phyloP scores from a whole-genome alignment of 768 basidiomycete species.

The Pleurotus eryngii region DNA sequence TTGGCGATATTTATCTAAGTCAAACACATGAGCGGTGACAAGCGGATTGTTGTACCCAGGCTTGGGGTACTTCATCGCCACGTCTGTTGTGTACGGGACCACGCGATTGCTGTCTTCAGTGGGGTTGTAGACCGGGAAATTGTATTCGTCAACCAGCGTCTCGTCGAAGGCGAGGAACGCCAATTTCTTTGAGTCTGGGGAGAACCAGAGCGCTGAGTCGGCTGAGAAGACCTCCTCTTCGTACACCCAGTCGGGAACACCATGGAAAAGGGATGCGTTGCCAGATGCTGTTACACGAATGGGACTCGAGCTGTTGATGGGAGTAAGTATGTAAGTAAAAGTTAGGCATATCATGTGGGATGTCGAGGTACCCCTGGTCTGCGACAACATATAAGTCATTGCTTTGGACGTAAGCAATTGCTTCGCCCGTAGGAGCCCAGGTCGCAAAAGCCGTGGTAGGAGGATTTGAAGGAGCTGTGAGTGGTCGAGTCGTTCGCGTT shows the following conservation, averaged over 20 bases:
- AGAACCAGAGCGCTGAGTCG: conserved; percentile 88
- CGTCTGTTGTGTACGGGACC: conserved; percentile 74
- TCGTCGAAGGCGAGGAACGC: conserved; percentile 91
- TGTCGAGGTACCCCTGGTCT: conserved; percentile 52
- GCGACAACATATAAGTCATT: conserved; percentile 90
- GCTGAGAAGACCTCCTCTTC: conserved; percentile 84
- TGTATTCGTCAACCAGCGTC: conserved; percentile 80
- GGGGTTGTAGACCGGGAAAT: conserved; percentile 91
- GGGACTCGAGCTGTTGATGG: conserved; percentile 36
- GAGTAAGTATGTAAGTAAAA: neutral
- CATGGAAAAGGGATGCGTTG: conserved; percentile 83
- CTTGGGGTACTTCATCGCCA: conserved; percentile 81
- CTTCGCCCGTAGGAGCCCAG: conserved; percentile 84
- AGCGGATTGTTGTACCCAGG: conserved; percentile 88
- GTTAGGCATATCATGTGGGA: neutral
- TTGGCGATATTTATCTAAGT: conserved; percentile 54
- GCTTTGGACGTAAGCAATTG: conserved; percentile 79
- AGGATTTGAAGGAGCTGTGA: conserved; percentile 65
- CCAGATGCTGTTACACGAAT: conserved; percentile 83
- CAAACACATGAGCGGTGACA: conserved; percentile 81
- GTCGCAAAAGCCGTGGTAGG: conserved; percentile 75
- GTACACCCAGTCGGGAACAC: conserved; percentile 97
- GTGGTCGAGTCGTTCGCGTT: conserved; percentile 63
- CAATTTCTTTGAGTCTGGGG: conserved; percentile 69
- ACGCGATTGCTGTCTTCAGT: conserved; percentile 64